These are phyloP conservation scores for Escovopsis weberi DNA, from an alignment of 2,329 filamentous ascomycete species.

Conservation along the genomic window DNA sequence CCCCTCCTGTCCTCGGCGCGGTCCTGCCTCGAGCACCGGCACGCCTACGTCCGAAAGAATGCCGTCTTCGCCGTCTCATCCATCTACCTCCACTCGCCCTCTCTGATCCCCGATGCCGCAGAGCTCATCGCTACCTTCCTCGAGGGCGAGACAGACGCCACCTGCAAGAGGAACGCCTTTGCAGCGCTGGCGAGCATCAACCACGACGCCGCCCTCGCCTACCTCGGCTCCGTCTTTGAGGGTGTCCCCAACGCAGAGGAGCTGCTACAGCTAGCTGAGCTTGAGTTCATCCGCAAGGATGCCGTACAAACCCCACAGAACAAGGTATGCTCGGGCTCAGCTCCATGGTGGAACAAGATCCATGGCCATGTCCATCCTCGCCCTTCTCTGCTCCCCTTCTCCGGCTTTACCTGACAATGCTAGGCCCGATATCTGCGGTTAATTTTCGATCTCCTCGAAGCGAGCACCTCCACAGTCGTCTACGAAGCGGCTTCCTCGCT, in stretches of 20 bases:
- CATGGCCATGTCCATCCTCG: not conserved
- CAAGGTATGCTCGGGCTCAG: slow-evolving; percentile 43
- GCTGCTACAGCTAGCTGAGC: slow-evolving; percentile 78
- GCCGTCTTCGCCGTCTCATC: slow-evolving; percentile 89
- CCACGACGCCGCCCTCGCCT: slow-evolving; percentile 82
- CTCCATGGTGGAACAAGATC: too few species aligned
- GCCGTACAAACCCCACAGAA: slow-evolving; percentile 89
- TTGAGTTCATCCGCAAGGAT: slow-evolving; percentile 97
- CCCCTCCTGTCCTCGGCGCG: slow-evolving; percentile 85
- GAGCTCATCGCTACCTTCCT: slow-evolving; percentile 86
- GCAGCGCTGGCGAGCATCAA: slow-evolving; percentile 81
- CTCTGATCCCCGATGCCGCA: slow-evolving; percentile 86
- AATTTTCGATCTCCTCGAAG: slow-evolving; percentile 93
- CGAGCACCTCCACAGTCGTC: slow-evolving; percentile 82
- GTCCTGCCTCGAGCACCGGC: slow-evolving; percentile 85
- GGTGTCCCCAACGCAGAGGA: slow-evolving; percentile 90
- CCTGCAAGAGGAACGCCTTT: slow-evolving; percentile 96
- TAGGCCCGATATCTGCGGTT: slow-evolving; percentile 80
- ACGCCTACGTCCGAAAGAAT: slow-evolving; percentile 97
- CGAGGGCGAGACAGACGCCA: slow-evolving; percentile 79
- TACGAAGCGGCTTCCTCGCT: slow-evolving; percentile 95
- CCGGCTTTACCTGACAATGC: slow-evolving; percentile 12
- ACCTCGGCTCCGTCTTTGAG: slow-evolving; percentile 80
- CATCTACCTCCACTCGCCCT: slow-evolving; percentile 80
- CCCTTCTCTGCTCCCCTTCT: not conserved